Percentiles rank a stretch among this genome's conserved stretches.
phyloP scores from a whole-genome alignment of 306 rosid species.

The Cicer pinnatifidum region DNA sequence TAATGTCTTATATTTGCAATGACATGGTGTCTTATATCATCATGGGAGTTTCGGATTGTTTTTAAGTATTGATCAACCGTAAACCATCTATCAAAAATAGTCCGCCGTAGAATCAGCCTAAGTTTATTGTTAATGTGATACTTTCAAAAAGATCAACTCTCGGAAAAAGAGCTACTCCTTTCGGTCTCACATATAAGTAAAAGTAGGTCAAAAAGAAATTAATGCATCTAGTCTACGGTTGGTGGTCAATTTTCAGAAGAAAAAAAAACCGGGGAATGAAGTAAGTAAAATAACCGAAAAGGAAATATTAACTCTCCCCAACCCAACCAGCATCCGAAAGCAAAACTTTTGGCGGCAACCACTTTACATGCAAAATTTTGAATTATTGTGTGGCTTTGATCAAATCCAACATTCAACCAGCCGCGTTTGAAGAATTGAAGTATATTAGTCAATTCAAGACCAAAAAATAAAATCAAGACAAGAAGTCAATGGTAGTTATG shows the following conservation, averaged over 20 bases:
- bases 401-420: neutral
- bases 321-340: conserved; percentile 22
- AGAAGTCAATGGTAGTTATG: conserved; percentile 24
- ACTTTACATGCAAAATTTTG: conserved; percentile 19
- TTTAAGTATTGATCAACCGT: too few relatives aligned
- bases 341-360: conserved; percentile 3
- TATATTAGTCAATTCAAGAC: conserved; percentile 23
- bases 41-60: too few relatives aligned
- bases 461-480: neutral
- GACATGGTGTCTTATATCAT: too few relatives aligned
- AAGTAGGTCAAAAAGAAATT: too few relatives aligned
- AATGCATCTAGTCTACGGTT: neutral
- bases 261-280: neutral
- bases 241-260: neutral
- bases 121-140: too few relatives aligned
- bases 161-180: too few relatives aligned
- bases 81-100: too few relatives aligned
- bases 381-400: neutral
- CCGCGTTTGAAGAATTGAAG: conserved; percentile 34
- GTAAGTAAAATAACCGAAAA: neutral
- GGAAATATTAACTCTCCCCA: neutral
- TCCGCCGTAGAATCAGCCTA: too few relatives aligned
- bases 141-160: too few relatives aligned
- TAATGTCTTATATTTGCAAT: too few relatives aligned
- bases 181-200: too few relatives aligned